Percentiles rank a stretch among this genome's conserved stretches.
Evolutionary conservation across 2,329 filamentous ascomycete species (phyloP).

Genomic region (Drechslerella coelobrocha): DNA sequence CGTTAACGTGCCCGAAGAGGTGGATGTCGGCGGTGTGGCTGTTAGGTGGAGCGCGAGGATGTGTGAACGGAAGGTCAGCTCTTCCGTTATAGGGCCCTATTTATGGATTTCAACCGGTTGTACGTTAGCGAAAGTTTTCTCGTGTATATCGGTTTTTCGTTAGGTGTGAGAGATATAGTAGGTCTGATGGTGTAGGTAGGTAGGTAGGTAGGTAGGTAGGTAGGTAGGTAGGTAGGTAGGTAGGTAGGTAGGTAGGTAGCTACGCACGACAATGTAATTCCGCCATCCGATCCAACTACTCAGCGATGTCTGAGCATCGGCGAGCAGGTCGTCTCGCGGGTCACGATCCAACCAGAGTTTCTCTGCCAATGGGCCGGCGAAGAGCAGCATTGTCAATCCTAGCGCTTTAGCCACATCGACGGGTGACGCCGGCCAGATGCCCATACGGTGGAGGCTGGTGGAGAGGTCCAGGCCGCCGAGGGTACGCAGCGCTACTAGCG

Average conservation of each 20-base stretch:
- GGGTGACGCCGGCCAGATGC: constrained; percentile 78
- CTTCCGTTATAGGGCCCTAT: constrained; percentile 86
- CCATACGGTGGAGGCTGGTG: constrained; percentile 73
- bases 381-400: constrained; percentile 73
- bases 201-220: constrained; percentile 14
- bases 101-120: constrained; percentile 26
- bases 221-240: not conserved
- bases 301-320: constrained; percentile 61
- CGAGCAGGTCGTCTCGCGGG: constrained; percentile 35
- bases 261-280: constrained; percentile 80
- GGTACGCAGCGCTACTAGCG: constrained; percentile 13
- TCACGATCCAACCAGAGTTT: constrained; percentile 55
- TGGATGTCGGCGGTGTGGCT: constrained; percentile 59
- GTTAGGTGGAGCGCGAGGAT: constrained; percentile 70
- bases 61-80: constrained; percentile 88
- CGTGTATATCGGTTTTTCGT: constrained; percentile 12
- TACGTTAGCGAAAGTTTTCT: constrained; percentile 43
- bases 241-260: constrained; percentile 12
- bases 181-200: constrained; percentile 24
- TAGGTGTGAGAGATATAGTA: constrained; percentile 33
- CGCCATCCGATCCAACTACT: constrained; percentile 81
- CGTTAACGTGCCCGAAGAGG: constrained; percentile 66
- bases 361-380: constrained; percentile 84
- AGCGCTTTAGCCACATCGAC: constrained; percentile 70
- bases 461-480: constrained; percentile 57